These are phyloP conservation scores for Dioscorea cayenensis DNA, from an alignment of 116 monocot species.

Conservation along the genomic window DNA sequence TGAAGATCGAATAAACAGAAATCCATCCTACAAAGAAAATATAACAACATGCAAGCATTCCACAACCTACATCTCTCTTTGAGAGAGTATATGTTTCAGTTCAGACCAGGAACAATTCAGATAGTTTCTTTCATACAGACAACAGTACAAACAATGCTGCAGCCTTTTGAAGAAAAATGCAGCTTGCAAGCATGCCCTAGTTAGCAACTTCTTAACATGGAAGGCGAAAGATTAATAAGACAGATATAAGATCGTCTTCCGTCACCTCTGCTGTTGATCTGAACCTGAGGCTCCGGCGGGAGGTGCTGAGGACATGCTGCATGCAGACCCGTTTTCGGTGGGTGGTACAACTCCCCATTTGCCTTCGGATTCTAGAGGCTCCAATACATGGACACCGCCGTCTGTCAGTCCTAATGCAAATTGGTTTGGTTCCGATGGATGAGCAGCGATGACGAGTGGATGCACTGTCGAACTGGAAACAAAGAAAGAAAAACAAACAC, in stretches of 20 bases:
- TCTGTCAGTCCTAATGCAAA: slow-evolving; percentile 47
- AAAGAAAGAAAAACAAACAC: not conserved
- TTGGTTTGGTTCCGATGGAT: slow-evolving; percentile 36
- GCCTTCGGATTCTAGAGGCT: slow-evolving; percentile 36
- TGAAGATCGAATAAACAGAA: too few species aligned
- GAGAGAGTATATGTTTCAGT: too few species aligned
- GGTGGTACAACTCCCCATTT: slow-evolving; percentile 35
- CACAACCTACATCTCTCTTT: too few species aligned
- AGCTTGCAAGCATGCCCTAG: not conserved
- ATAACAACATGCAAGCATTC: too few species aligned
- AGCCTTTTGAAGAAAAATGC: not conserved
- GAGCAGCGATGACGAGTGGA: slow-evolving; percentile 30
- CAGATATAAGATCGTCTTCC: not conserved
- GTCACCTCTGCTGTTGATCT: slow-evolving; percentile 58
- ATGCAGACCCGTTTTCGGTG: slow-evolving; percentile 34
- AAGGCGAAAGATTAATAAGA: not conserved
- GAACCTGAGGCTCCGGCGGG: slow-evolving; percentile 53
- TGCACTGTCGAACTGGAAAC: slow-evolving; percentile 19
- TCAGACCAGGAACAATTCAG: too few species aligned
- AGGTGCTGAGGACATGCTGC: slow-evolving; percentile 27
- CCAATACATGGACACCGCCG: slow-evolving; percentile 35
- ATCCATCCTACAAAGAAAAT: too few species aligned
- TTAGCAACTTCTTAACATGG: not conserved
- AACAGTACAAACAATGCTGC: not conserved
- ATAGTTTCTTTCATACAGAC: too few species aligned